phyloP scores from a whole-genome alignment of 2,329 filamentous ascomycete genomes.

The Aspergillus ruber region DNA sequence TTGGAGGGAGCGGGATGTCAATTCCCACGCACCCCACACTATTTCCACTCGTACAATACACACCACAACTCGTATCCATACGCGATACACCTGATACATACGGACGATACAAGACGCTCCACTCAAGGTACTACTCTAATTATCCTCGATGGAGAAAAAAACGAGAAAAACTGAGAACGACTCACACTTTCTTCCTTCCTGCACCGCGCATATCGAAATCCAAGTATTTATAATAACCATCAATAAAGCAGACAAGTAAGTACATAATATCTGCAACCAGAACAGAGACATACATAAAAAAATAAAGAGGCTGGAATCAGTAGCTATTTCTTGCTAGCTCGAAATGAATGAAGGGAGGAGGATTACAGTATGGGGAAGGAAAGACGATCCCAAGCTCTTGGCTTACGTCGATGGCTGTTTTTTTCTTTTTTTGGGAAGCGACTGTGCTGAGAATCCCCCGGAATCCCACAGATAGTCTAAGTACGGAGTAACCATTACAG shows the following conservation, averaged over 20 bases:
- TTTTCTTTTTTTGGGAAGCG: background rate
- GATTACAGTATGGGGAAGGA: background rate
- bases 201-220: background rate
- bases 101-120: no score
- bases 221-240: no score
- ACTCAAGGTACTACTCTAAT: no score
- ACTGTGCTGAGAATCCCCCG: constrained; percentile 24
- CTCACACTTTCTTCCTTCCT: background rate
- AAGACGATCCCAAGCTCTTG: constrained; percentile 2
- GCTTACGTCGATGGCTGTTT: constrained; percentile 2
- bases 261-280: background rate
- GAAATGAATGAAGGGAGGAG: background rate
- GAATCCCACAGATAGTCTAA: constrained; percentile 10
- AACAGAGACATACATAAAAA: background rate
- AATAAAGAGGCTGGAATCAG: background rate
- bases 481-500: no score
- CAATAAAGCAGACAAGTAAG: background rate
- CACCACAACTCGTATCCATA: no score
- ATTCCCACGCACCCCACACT: no score
- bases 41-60: no score
- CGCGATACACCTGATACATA: no score
- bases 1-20: no score
- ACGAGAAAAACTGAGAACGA: background rate
- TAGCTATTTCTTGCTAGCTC: background rate
- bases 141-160: background rate